Evolutionary conservation across 352 stramenopile genomes (phyloP).

Genomic region (Globisporangium splendens): DNA sequence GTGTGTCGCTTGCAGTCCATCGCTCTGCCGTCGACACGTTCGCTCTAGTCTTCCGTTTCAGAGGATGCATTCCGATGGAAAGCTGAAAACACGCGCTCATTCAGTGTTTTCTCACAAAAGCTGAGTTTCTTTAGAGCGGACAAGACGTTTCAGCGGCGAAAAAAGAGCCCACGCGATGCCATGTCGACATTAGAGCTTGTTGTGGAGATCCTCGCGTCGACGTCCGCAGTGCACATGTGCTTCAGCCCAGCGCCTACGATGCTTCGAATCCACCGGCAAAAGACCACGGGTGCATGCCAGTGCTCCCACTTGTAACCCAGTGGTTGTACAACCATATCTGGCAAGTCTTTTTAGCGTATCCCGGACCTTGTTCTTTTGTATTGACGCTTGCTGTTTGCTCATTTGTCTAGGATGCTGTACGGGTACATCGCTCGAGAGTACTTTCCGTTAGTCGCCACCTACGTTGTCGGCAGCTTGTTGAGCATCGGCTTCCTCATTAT

Average conservation of each 20-base stretch:
- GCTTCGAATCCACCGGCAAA: constrained; percentile 23
- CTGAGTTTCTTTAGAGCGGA: background rate
- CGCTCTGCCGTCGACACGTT: too few relatives aligned
- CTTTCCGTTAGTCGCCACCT: constrained; percentile 48
- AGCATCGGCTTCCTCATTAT: constrained; percentile 42
- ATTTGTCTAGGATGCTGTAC: constrained; percentile 29
- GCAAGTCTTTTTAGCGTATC: constrained; percentile 10
- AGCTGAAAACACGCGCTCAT: background rate
- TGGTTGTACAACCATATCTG: constrained; percentile 49
- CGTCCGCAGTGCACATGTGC: constrained; percentile 41
- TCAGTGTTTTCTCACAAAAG: background rate
- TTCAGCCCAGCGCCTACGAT: constrained; percentile 33
- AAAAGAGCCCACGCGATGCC: background rate
- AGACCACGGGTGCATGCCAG: constrained; percentile 23
- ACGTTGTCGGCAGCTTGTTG: constrained; percentile 28
- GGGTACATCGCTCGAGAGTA: constrained; percentile 36
- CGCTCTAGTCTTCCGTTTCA: too few relatives aligned
- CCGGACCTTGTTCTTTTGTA: background rate
- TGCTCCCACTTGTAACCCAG: constrained; percentile 34
- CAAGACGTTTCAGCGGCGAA: background rate
- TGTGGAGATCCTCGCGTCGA: constrained; percentile 34
- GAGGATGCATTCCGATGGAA: too few relatives aligned
- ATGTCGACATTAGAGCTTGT: constrained; percentile 17
- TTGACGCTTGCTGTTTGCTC: background rate
- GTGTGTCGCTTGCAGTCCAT: too few relatives aligned